Evolutionary conservation across 768 basidiomycete species (phyloP).

Genomic region (Rickenella mellea): DNA sequence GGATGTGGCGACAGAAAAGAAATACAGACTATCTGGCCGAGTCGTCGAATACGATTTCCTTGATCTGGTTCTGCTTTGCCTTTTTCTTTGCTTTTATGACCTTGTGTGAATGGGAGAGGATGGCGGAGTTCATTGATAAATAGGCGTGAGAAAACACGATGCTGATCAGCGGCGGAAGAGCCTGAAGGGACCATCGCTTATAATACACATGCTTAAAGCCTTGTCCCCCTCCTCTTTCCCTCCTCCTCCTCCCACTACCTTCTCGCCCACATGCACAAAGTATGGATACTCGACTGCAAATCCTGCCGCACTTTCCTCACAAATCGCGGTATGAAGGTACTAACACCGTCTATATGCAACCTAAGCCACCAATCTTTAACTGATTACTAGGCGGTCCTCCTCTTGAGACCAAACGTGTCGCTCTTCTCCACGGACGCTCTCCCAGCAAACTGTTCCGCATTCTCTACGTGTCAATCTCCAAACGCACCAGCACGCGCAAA

Average conservation of each 20-base stretch:
- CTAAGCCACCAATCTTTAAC: conserved; percentile 2
- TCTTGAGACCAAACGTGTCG: conserved; percentile 71
- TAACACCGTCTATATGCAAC: conserved; percentile 2
- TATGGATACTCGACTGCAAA: conserved; percentile 75
- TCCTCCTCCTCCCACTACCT: conserved; percentile 20
- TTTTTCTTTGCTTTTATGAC: conserved; percentile 60
- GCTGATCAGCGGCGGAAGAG: too few species aligned
- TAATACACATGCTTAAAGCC: not conserved
- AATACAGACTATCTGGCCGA: conserved; percentile 58
- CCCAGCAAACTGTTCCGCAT: conserved; percentile 68
- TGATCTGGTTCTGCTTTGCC: conserved; percentile 57
- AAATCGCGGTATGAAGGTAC: conserved; percentile 79
- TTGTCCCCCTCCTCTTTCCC: conserved; percentile 10
- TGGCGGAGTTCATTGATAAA: conserved; percentile 33
- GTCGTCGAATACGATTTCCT: conserved; percentile 82
- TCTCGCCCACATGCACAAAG: conserved; percentile 47
- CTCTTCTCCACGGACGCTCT: conserved; percentile 78
- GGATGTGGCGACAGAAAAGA: conserved; percentile 2
- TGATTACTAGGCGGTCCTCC: conserved; percentile 59
- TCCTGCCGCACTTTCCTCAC: conserved; percentile 67
- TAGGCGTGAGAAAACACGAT: not conserved
- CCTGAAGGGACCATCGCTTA: not conserved
- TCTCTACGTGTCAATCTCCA: conserved; percentile 30
- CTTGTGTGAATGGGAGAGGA: conserved; percentile 55
- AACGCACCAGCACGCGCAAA: conserved; percentile 7